phyloP scores from a whole-genome alignment of 148 eudicot species.

The Suaeda aralocaspica region DNA sequence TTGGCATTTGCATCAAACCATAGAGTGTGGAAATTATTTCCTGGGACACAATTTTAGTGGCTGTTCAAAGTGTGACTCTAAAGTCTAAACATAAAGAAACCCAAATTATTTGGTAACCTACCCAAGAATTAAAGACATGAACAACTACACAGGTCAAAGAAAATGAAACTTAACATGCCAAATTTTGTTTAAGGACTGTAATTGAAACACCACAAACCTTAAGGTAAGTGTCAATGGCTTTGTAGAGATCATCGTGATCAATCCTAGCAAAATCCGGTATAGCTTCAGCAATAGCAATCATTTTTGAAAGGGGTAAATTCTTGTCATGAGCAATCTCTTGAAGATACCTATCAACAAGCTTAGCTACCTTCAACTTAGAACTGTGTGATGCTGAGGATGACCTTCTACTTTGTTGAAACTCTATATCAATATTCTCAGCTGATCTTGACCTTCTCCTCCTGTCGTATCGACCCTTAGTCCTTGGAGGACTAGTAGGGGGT shows the following conservation, averaged over 20 bases:
- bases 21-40: no score
- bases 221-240: constrained; percentile 72
- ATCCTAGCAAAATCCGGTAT: constrained; percentile 62
- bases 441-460: constrained; percentile 67
- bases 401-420: constrained; percentile 70
- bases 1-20: no score
- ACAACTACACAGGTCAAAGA: constrained; percentile 12
- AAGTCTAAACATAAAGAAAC: background rate
- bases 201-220: constrained; percentile 47
- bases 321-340: constrained; percentile 62
- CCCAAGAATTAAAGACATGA: constrained; percentile 11
- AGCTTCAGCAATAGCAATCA: constrained; percentile 59
- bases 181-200: no score
- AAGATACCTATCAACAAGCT: constrained; percentile 65
- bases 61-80: background rate
- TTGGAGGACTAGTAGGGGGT: constrained; percentile 67
- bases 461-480: constrained; percentile 43
- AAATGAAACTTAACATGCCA: constrained; percentile 11
- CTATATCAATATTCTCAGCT: constrained; percentile 53
- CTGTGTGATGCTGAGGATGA: constrained; percentile 80
- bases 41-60: background rate
- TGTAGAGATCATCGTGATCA: constrained; percentile 81
- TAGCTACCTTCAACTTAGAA: constrained; percentile 65
- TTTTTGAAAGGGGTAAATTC: constrained; percentile 56
- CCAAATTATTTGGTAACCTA: constrained; percentile 24